Base-by-base conservation (phyloP, 345 rosid species). In the Populus simonii region DNA sequence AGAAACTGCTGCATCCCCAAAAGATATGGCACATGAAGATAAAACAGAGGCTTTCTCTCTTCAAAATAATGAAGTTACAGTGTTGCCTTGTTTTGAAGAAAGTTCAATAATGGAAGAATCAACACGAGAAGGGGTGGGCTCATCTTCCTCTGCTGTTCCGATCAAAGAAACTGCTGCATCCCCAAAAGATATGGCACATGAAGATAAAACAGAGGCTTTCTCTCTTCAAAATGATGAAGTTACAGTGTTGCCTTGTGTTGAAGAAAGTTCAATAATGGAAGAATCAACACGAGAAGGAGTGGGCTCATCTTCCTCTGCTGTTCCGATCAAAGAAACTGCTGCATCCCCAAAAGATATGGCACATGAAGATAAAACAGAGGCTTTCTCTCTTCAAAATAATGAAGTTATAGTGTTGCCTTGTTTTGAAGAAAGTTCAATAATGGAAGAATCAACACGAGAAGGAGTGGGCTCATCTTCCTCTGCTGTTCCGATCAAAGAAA, bases 41-140 rank as follows among this genome's bases (percentile, higher is more conserved):
- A 81, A 51, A 79, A 31, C 36, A 18, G 70, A 79, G 51, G 77
- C 51, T 35, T 72, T 84, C 65, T 84, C 86, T 68, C 39, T 78
- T 63, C 67, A 78, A 62, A 80, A 74, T 68, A 55, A 57, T 57
- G 41, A 53, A 53, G 59, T 8, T 33, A 63, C 71, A 35, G 74
- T 62, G 68, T 81, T 63, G 45, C 83, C 36, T 33, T 36, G 43
- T 45, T 18, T 31, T 36, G 79, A 70, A 75, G 82, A 74, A 2
- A 72, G 69, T 35, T 74, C 76, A 38, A 18, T 20, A 9, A 16
- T 15, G 25, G 84, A 75, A 76, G 84, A 74, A 33, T 65, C 72
- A 66, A 78, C 65, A 16, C 41, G 15, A 61, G 73, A 61, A 23
- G 79, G 71, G 45, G 27, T 23, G 41, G 78, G 73, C 59, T 75